phyloP scores from a whole-genome alignment of 2,329 filamentous ascomycete genomes.

The Aspergillus eucalypticola region DNA sequence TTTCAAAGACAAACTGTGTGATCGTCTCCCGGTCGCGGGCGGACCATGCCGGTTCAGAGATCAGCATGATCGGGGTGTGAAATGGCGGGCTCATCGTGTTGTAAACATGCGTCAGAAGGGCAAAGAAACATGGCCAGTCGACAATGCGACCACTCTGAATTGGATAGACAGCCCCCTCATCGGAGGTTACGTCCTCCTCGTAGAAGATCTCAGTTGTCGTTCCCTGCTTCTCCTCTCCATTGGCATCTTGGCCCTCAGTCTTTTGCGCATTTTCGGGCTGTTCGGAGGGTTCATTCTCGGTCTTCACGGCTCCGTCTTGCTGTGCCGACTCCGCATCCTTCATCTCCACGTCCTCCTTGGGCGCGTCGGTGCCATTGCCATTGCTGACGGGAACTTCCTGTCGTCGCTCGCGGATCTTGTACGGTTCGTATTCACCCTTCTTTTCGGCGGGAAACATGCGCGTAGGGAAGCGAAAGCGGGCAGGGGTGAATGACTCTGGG shows the following conservation, averaged over 20 bases:
- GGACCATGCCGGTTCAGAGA: constrained; percentile 88
- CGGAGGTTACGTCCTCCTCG: constrained; percentile 84
- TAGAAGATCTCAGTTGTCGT: constrained; percentile 60
- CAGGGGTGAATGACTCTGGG: constrained; percentile 85
- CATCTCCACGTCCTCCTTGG: constrained; percentile 48
- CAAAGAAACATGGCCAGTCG: constrained; percentile 90
- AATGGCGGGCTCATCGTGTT: constrained; percentile 85
- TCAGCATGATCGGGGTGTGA: constrained; percentile 89
- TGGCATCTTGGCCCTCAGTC: constrained; percentile 19
- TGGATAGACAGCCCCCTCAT: constrained; percentile 88
- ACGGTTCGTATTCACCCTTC: constrained; percentile 76
- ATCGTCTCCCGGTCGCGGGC: constrained; percentile 82
- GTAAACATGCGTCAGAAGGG: constrained; percentile 89
- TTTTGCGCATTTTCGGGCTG: constrained; percentile 29
- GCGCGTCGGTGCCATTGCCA: constrained; percentile 31
- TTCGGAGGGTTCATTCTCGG: constrained; percentile 9
- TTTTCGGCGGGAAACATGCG: constrained; percentile 87
- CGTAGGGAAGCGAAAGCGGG: constrained; percentile 81
- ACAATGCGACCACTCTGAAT: constrained; percentile 78
- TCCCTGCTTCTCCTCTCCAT: constrained; percentile 34
- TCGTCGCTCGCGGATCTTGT: constrained; percentile 66
- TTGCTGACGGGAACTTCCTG: constrained; percentile 32
- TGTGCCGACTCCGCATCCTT: constrained; percentile 41
- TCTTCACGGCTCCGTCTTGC: constrained; percentile 13
- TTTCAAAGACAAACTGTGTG: constrained; percentile 94